phyloP scores from a whole-genome alignment of 495 filamentous ascomycete species.

The Glonium stellatum region DNA sequence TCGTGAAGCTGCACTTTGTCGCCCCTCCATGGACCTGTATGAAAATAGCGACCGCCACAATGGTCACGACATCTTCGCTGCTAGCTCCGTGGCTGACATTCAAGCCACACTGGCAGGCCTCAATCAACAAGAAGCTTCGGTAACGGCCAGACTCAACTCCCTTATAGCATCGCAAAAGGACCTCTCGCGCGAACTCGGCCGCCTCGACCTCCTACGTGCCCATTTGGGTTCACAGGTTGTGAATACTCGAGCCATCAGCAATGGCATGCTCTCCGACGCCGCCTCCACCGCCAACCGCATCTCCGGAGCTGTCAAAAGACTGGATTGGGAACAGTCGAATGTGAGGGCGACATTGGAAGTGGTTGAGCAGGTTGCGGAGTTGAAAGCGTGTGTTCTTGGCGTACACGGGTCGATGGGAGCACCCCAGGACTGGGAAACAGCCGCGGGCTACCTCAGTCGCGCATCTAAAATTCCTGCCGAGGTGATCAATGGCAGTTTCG shows the following conservation, averaged over 20 bases:
- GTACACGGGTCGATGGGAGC: slow-evolving; percentile 94
- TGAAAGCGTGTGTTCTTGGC: slow-evolving; percentile 93
- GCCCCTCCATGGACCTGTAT: slow-evolving; percentile 2
- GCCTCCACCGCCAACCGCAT: slow-evolving; percentile 81
- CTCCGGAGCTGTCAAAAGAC: slow-evolving; percentile 70
- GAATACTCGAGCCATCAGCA: slow-evolving; percentile 73
- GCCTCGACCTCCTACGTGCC: slow-evolving; percentile 85
- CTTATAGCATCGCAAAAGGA: slow-evolving; percentile 75
- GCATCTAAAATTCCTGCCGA: slow-evolving; percentile 70
- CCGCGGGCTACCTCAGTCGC: slow-evolving; percentile 78
- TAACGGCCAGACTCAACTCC: slow-evolving; percentile 66
- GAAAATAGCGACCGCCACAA: slow-evolving; percentile 8
- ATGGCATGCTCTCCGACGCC: slow-evolving; percentile 78
- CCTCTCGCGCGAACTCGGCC: slow-evolving; percentile 68
- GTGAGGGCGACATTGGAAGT: slow-evolving; percentile 86
- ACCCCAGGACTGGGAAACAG: slow-evolving; percentile 96
- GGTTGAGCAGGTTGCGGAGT: slow-evolving; percentile 91
- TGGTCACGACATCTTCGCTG: slow-evolving; percentile 52
- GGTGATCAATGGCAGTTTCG: slow-evolving; percentile 79
- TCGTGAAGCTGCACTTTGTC: background rate
- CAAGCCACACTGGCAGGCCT: slow-evolving; percentile 66
- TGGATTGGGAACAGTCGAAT: slow-evolving; percentile 83
- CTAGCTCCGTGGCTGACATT: slow-evolving; percentile 70
- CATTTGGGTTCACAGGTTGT: slow-evolving; percentile 83
- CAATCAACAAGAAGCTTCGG: slow-evolving; percentile 62